These are phyloP conservation scores for Paracoccidioides lutzii DNA, from an alignment of 2,329 filamentous ascomycete species.

Conservation along the genomic window DNA sequence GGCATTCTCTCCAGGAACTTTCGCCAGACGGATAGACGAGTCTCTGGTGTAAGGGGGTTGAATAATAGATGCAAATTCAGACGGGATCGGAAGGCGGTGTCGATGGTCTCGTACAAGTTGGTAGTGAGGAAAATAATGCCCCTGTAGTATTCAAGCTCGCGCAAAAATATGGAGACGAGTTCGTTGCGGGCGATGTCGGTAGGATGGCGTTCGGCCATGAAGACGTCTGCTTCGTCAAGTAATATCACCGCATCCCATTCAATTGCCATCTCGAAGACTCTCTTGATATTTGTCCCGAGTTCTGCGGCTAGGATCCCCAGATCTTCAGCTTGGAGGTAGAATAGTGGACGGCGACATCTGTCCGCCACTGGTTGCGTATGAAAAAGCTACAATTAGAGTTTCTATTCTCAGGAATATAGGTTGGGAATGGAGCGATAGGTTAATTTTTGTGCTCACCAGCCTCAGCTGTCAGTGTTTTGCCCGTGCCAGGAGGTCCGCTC, in stretches of 20 bases:
- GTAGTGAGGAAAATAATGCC: constrained; percentile 23
- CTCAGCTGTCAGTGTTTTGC: constrained; percentile 27
- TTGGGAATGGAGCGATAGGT: background rate
- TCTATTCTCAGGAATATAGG: background rate
- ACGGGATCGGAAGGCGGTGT: constrained; percentile 30
- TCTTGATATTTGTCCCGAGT: constrained; percentile 14
- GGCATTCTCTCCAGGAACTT: constrained; percentile 26
- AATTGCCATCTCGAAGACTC: constrained; percentile 17
- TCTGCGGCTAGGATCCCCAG: constrained; percentile 11
- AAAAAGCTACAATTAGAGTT: constrained; percentile 8
- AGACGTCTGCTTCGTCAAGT: constrained; percentile 29
- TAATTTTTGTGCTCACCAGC: constrained; percentile 14
- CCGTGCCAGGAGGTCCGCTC: constrained; percentile 16
- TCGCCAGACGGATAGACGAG: constrained; percentile 33
- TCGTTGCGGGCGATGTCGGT: constrained; percentile 11
- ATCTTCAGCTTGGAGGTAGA: constrained; percentile 9
- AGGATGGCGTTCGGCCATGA: constrained; percentile 15
- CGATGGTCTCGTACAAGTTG: constrained; percentile 21
- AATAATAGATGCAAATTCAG: constrained; percentile 39
- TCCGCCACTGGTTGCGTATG: constrained; percentile 7
- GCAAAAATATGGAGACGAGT: constrained; percentile 13
- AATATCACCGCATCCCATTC: constrained; percentile 16
- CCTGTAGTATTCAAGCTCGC: constrained; percentile 16
- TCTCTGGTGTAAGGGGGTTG: constrained; percentile 26
- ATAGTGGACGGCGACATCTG: constrained; percentile 4